Conservation (phyloP, 2,329 filamentous ascomycete genomes). For the Talaromyces islandicus region DNA sequence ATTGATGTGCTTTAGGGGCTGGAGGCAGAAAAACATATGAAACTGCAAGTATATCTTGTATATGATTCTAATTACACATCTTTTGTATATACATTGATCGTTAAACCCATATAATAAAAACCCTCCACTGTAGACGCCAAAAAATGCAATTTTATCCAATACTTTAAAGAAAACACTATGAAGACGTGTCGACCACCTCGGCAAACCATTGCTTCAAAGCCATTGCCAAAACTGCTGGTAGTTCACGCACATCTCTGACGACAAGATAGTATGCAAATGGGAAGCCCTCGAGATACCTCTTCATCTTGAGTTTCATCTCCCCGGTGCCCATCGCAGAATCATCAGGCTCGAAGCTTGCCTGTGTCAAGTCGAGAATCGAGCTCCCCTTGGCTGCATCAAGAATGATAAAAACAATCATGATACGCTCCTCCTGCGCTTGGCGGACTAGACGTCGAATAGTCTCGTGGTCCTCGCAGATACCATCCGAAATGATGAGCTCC, state of each 20-base stretch:
- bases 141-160: conserved; percentile 10
- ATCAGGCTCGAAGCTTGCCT: conserved; percentile 73
- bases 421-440: conserved; percentile 83
- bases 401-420: conserved; percentile 98
- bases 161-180: conserved; percentile 14
- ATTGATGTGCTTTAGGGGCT: too few relatives aligned
- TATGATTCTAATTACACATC: not conserved
- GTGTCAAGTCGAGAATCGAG: conserved; percentile 76
- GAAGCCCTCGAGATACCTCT: conserved; percentile 90
- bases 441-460: conserved; percentile 74
- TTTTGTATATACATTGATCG: not conserved
- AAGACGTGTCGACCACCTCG: conserved; percentile 51
- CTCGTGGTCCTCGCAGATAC: conserved; percentile 85
- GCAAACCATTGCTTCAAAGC: conserved; percentile 95
- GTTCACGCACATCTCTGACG: conserved; percentile 82
- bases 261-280: conserved; percentile 97
- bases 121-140: conserved; percentile 1
- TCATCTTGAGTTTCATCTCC: conserved; percentile 66
- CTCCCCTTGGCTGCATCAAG: conserved; percentile 62
- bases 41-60: not conserved
- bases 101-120: not conserved
- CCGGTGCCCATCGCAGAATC: conserved; percentile 48
- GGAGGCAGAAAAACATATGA: not conserved
- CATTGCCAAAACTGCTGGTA: conserved; percentile 81
- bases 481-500: conserved; percentile 86